These are phyloP conservation scores for Quercus variabilis DNA, from an alignment of 306 rosid species.

Conservation along the genomic window DNA sequence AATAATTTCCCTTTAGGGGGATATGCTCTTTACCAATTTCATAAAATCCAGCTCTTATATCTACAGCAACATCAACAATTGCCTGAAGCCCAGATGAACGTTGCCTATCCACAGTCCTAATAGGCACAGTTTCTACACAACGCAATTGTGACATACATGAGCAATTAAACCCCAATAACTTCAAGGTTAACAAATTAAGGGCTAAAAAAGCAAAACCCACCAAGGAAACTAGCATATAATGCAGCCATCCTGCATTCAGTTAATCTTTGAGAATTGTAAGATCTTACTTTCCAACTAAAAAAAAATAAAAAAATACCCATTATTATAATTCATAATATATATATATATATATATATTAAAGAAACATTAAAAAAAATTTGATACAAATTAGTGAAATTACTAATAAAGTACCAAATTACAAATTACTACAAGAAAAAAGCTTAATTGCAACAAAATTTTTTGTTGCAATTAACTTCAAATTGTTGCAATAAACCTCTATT, in stretches of 20 bases:
- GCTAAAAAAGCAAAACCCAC: slow-evolving; percentile 27
- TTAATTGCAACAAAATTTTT: too few species aligned
- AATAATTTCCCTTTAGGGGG: too few species aligned
- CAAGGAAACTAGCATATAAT: slow-evolving; percentile 96
- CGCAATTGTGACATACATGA: slow-evolving; percentile 5
- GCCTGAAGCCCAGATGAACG: slow-evolving; percentile 97
- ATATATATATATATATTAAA: too few species aligned
- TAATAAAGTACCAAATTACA: too few species aligned
- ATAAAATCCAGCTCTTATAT: slow-evolving; percentile 87
- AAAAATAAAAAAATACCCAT: too few species aligned
- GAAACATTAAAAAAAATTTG: too few species aligned
- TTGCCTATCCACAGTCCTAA: slow-evolving; percentile 87
- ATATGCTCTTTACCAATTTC: slow-evolving; percentile 54
- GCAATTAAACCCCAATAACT: background rate
- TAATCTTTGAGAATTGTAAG: slow-evolving; percentile 55
- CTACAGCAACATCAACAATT: slow-evolving; percentile 87
- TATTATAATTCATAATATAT: too few species aligned
- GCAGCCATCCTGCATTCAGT: slow-evolving; percentile 98
- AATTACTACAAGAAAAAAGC: too few species aligned
- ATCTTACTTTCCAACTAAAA: too few species aligned
- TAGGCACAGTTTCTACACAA: slow-evolving; percentile 35
- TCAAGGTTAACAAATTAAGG: background rate
- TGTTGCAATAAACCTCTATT: too few species aligned
- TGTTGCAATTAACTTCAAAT: too few species aligned
- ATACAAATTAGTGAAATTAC: too few species aligned